A percentile compares a stretch with the other conserved stretches of the same genome.
These are phyloP conservation scores for Breynia disticha DNA, from an alignment of 441 rosid genomes.

Conservation along the genomic window DNA sequence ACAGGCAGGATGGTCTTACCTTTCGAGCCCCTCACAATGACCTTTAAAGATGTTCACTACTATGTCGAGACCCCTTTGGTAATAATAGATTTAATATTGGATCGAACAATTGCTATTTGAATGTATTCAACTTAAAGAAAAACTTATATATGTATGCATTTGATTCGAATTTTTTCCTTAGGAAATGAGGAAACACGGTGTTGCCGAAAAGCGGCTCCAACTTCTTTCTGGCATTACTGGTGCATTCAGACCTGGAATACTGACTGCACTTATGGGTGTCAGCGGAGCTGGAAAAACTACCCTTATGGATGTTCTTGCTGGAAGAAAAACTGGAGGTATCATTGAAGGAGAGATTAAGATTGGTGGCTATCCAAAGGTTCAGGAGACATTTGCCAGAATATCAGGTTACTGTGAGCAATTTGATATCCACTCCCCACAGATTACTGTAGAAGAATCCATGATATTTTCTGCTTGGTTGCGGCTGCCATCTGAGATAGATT, in stretches of 20 bases:
- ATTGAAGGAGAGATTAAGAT: conserved; percentile 53
- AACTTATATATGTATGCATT: too few species aligned
- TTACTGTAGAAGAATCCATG: conserved; percentile 56
- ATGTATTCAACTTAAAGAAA: too few species aligned
- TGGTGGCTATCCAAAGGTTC: conserved; percentile 49
- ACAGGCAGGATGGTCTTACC: conserved; percentile 54
- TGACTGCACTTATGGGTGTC: conserved; percentile 69
- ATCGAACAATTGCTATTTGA: background rate
- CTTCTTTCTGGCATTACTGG: conserved; percentile 46
- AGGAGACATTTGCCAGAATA: conserved; percentile 47
- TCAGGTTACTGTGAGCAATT: conserved; percentile 65
- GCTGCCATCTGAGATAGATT: conserved; percentile 32
- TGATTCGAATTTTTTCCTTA: conserved; percentile 8
- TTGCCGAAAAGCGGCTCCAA: conserved; percentile 32
- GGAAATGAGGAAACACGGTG: conserved; percentile 45
- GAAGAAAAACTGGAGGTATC: conserved; percentile 54
- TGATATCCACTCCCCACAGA: conserved; percentile 54
- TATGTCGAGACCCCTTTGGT: conserved; percentile 56
- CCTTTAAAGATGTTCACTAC: conserved; percentile 55
- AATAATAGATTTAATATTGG: conserved; percentile 3
- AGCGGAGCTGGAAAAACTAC: conserved; percentile 80
- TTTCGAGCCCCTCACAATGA: conserved; percentile 45
- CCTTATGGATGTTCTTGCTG: conserved; percentile 60
- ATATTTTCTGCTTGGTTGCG: conserved; percentile 55
- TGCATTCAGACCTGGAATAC: conserved; percentile 51